Evolutionary conservation across 179 eudicot genomes (phyloP).

Genomic region (Patellifolia procumbens): DNA sequence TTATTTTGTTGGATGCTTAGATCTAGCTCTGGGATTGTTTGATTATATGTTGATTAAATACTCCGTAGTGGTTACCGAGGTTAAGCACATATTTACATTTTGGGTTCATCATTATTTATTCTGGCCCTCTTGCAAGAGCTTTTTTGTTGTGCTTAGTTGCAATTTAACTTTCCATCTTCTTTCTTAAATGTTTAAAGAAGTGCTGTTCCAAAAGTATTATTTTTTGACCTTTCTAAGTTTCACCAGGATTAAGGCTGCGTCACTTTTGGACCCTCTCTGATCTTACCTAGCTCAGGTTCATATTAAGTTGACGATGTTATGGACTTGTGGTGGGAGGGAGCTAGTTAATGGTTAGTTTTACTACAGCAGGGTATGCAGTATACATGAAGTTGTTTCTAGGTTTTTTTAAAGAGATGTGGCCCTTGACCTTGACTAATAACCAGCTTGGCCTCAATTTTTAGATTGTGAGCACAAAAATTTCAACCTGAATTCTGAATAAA

Average conservation of each 20-base stretch:
- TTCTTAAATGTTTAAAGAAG: not conserved
- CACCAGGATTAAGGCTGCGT: not conserved
- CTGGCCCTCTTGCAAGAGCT: not conserved
- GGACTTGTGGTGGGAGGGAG: not conserved
- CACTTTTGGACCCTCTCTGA: not conserved
- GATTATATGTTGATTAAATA: not conserved
- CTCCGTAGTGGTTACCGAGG: not conserved
- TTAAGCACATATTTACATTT: not conserved
- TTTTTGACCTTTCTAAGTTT: not conserved
- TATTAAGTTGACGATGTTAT: not conserved
- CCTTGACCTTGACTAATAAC: not conserved
- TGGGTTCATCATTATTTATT: not conserved
- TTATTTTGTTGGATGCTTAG: conserved; percentile 8
- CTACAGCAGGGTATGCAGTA: not conserved
- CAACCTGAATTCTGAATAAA: too few relatives aligned
- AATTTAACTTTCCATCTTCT: not conserved
- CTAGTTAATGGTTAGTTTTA: not conserved
- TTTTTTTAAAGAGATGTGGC: not conserved
- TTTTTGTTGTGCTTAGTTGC: not conserved
- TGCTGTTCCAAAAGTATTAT: not conserved
- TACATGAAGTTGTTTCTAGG: not conserved
- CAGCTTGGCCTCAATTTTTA: not conserved
- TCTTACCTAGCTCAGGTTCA: not conserved
- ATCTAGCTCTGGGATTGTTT: not conserved
- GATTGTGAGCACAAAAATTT: too few relatives aligned